Evolutionary conservation across 2,329 filamentous ascomycete species (phyloP).

Genomic region (Pseudopithomyces chartarum): DNA sequence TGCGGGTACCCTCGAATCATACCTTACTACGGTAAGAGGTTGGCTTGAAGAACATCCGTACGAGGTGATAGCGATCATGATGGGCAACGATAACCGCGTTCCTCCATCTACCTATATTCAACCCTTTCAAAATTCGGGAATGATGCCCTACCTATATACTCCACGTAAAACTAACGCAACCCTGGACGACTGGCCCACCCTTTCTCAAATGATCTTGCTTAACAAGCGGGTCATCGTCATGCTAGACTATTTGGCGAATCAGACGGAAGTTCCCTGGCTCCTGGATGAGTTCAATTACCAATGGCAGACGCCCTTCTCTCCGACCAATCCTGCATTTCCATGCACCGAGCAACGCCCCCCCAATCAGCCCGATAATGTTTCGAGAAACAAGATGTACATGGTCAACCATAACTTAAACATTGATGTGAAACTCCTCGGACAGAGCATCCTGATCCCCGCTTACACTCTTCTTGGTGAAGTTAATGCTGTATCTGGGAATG

Average conservation of each 20-base stretch:
- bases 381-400: slow-evolving; percentile 71
- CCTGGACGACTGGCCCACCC: slow-evolving; percentile 79
- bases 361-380: slow-evolving; percentile 57
- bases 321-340: slow-evolving; percentile 70
- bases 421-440: slow-evolving; percentile 33
- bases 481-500: slow-evolving; percentile 35
- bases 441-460: slow-evolving; percentile 51
- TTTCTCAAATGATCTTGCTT: slow-evolving; percentile 61
- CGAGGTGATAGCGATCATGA: slow-evolving; percentile 84
- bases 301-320: slow-evolving; percentile 91
- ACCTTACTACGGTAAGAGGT: slow-evolving; percentile 68
- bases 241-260: slow-evolving; percentile 63
- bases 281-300: slow-evolving; percentile 86
- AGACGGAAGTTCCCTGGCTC: slow-evolving; percentile 78
- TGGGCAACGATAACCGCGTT: slow-evolving; percentile 80
- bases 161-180: slow-evolving; percentile 74
- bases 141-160: slow-evolving; percentile 74
- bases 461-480: slow-evolving; percentile 32
- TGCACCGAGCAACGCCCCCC: slow-evolving; percentile 81
- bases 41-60: slow-evolving; percentile 82
- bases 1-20: slow-evolving; percentile 75
- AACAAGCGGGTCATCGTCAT: slow-evolving; percentile 41
- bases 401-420: slow-evolving; percentile 92
- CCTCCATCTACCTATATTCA: slow-evolving; percentile 66
- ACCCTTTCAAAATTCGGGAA: slow-evolving; percentile 72